phyloP scores from a whole-genome alignment of 495 filamentous ascomycete genomes.

The Hypoxylon fragiforme region DNA sequence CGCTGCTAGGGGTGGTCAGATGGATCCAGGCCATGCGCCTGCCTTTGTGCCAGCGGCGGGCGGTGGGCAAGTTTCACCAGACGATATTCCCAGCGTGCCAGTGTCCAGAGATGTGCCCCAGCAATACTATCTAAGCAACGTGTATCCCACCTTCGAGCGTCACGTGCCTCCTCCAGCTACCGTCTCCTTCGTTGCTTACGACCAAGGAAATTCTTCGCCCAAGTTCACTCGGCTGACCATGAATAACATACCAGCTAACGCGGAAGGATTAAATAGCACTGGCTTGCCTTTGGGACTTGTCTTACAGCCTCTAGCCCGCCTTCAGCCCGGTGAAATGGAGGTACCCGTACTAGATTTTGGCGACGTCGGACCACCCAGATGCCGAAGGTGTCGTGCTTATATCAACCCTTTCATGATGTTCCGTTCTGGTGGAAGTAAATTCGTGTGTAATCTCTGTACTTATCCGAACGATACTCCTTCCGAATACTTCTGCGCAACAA shows the following conservation, averaged over 20 bases:
- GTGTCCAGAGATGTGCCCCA: slow-evolving; percentile 78
- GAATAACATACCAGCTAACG: slow-evolving; percentile 84
- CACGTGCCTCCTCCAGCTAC: slow-evolving; percentile 86
- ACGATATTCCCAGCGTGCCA: slow-evolving; percentile 92
- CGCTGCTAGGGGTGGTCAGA: slow-evolving; percentile 52
- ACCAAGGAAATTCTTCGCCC: slow-evolving; percentile 96
- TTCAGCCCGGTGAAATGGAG: slow-evolving; percentile 81
- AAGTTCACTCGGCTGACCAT: slow-evolving; percentile 89
- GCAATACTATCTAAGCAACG: slow-evolving; percentile 79
- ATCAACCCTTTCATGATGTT: slow-evolving; percentile 99
- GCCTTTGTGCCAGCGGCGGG: slow-evolving; percentile 53
- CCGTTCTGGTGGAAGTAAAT: slow-evolving; percentile 88
- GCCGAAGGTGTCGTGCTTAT: slow-evolving; percentile 90
- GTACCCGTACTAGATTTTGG: slow-evolving; percentile 96
- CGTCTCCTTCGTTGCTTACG: slow-evolving; percentile 87
- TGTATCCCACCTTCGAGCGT: slow-evolving; percentile 92
- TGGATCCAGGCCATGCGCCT: slow-evolving; percentile 38
- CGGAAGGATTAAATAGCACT: slow-evolving; percentile 78
- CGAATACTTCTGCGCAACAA: slow-evolving; percentile 92
- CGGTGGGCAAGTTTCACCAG: slow-evolving; percentile 81
- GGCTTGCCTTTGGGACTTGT: slow-evolving; percentile 84
- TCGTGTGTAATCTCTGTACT: slow-evolving; percentile 97
- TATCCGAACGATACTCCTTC: slow-evolving; percentile 93
- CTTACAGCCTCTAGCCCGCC: slow-evolving; percentile 83
- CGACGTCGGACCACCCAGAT: slow-evolving; percentile 86